A percentile compares a stretch with the other conserved stretches of the same genome.
These are phyloP conservation scores for Monilinia fructigena DNA, from an alignment of 2,329 filamentous ascomycete genomes.

Conservation along the genomic window DNA sequence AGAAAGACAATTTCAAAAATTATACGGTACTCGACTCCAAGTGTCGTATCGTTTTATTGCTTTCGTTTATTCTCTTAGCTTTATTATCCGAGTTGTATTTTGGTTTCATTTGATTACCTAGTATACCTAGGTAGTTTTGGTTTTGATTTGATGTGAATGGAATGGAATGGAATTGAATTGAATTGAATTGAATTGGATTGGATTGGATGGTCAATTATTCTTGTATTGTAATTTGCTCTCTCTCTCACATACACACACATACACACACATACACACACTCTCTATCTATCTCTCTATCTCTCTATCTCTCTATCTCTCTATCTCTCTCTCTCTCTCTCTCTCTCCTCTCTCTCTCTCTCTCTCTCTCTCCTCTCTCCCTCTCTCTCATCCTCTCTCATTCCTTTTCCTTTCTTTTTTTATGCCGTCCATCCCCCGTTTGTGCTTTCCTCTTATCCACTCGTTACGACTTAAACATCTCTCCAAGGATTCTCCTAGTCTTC, in stretches of 20 bases:
- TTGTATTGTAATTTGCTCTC: no score
- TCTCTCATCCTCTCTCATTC: background rate
- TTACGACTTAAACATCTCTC: conserved; percentile 16
- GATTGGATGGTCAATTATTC: no score
- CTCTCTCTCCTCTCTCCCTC: background rate
- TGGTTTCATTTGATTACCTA: background rate
- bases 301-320: no score
- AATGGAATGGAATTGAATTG: background rate
- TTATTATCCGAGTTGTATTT: background rate
- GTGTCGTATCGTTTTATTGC: background rate
- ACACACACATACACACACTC: no score
- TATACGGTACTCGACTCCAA: no score
- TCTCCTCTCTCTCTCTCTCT: background rate
- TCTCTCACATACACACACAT: no score
- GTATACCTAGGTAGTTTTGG: no score
- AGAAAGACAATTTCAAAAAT: no score
- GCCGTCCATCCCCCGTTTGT: background rate
- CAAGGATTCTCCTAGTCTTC: conserved; percentile 17
- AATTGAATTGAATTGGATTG: background rate
- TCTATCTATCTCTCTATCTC: no score
- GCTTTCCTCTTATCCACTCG: conserved; percentile 21
- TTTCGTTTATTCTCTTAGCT: background rate
- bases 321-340: background rate
- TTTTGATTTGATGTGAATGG: background rate
- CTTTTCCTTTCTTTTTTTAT: background rate